Base-by-base conservation (phyloP, 768 basidiomycete genomes). In the Mycena galopus region DNA sequence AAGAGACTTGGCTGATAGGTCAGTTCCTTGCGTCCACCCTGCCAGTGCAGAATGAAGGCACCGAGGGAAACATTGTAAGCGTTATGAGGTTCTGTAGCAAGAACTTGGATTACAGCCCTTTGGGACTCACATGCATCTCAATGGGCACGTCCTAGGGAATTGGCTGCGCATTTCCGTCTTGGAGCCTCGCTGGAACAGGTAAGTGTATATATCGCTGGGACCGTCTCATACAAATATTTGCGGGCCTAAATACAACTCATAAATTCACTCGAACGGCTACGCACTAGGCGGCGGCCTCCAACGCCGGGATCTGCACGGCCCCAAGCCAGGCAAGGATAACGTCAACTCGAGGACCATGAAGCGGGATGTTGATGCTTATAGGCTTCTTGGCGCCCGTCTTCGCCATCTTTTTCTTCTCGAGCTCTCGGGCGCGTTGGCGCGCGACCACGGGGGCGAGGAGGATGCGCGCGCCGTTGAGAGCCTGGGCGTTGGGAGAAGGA, bases 321-420 rank as follows among this genome's bases (percentile, higher is more conserved):
- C 87, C 94, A 65, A 96, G 83, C 94, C 94, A 96, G 51, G 95
- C 95, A 67, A 96, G 86, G 66, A 95, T 86, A 67, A 96, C 86
- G 81, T 96, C 95, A 56, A 96, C 95, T 8, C 94, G 88, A 39
- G 95, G 94, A 0, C 95, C 95, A 81, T 95, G 94, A 73, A 96
- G 82, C 12, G 94, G 93, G 67, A 96, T 94, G 78, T 91, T 94
- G 79, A 95, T 93, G 61, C 90, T 87, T 73, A 89, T 75, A 42
- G 88, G 83, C 80, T 90, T 92, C 84, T 90, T 90, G 83, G 86
- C 88, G 68, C 78, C 82, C 61, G 74, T 79, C 53, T 83, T 85
- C 29, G 81, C 80, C 25, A 79, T 83, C 79, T 86, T 90, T 68
- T 90, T 91, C 78, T 86, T 88, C 69, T 88, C 89, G 2, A 84